A percentile compares a stretch with the other conserved stretches of the same genome.
Conservation (phyloP, 306 rosid genomes). For the Cyclanthera cordifolia region DNA sequence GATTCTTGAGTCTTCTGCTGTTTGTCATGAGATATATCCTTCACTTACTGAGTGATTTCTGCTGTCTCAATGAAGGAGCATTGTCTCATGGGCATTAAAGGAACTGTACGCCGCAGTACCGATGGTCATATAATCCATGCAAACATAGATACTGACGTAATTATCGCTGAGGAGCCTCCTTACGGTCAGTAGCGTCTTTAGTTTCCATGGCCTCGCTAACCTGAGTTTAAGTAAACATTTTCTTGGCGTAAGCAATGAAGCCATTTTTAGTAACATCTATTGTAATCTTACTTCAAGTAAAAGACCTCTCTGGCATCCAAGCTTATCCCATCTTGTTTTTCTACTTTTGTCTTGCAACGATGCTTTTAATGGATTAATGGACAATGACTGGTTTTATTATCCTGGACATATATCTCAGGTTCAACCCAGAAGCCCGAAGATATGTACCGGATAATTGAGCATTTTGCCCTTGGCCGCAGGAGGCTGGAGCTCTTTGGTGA, state of each 20-base stretch:
- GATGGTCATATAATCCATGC: conserved; percentile 99
- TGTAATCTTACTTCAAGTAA: no score
- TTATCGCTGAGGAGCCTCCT: conserved; percentile 95
- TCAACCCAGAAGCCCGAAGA: conserved; percentile 98
- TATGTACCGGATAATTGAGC: conserved; percentile 95
- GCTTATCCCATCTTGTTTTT: no score
- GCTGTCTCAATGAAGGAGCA: conserved; percentile 55
- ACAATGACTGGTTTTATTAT: no score
- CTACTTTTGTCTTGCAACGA: no score
- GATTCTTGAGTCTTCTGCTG: not conserved
- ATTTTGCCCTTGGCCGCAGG: conserved; percentile 98
- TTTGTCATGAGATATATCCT: not conserved
- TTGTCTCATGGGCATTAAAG: conserved; percentile 99
- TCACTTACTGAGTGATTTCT: not conserved
- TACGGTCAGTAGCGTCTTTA: conserved; percentile 56
- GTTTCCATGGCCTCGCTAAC: not conserved
- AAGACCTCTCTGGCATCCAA: not conserved
- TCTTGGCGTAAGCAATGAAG: conserved; percentile 2
- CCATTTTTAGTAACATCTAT: no score
- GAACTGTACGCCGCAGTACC: conserved; percentile 97
- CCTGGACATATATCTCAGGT: conserved; percentile 57
- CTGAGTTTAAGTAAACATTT: not conserved
- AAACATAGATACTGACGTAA: conserved; percentile 93
- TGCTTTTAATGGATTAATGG: no score
- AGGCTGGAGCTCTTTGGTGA: conserved; percentile 96